Percentiles rank a stretch among this genome's conserved stretches.
These are phyloP conservation scores for Solanum gracilifrons DNA, from an alignment of 257 asterid species.

Conservation along the genomic window DNA sequence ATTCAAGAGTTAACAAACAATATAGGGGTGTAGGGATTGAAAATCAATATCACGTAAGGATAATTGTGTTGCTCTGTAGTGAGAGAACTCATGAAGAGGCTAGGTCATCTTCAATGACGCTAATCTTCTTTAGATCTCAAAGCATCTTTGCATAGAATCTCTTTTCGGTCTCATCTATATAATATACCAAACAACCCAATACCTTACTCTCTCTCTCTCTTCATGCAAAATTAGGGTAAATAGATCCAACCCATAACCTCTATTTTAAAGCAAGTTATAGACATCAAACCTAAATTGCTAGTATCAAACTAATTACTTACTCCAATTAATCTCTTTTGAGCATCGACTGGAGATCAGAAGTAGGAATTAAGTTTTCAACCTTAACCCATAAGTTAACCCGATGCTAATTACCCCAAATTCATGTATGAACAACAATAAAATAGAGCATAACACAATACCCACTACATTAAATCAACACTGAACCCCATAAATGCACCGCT, in stretches of 20 bases:
- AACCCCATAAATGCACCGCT: not conserved
- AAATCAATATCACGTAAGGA: not conserved
- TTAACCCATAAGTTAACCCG: too few relatives aligned
- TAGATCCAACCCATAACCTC: not conserved
- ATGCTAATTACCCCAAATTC: not conserved
- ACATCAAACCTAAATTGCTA: not conserved
- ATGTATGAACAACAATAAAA: too few relatives aligned
- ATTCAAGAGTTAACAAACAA: not conserved
- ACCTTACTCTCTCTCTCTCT: not conserved
- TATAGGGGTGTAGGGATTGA: not conserved
- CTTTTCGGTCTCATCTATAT: too few relatives aligned
- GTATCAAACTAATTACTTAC: not conserved
- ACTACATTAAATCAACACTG: not conserved
- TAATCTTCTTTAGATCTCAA: not conserved
- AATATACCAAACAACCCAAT: not conserved
- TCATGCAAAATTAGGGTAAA: too few relatives aligned
- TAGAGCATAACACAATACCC: not conserved
- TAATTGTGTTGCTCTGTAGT: too few relatives aligned
- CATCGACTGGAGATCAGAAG: not conserved
- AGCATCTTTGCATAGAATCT: too few relatives aligned
- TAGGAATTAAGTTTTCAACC: not conserved
- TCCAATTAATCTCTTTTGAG: not conserved
- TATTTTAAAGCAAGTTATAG: not conserved
- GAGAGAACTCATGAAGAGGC: not conserved
- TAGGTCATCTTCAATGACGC: not conserved